phyloP scores from a whole-genome alignment of 75 land plant species.

The Cunninghamia lanceolata region DNA sequence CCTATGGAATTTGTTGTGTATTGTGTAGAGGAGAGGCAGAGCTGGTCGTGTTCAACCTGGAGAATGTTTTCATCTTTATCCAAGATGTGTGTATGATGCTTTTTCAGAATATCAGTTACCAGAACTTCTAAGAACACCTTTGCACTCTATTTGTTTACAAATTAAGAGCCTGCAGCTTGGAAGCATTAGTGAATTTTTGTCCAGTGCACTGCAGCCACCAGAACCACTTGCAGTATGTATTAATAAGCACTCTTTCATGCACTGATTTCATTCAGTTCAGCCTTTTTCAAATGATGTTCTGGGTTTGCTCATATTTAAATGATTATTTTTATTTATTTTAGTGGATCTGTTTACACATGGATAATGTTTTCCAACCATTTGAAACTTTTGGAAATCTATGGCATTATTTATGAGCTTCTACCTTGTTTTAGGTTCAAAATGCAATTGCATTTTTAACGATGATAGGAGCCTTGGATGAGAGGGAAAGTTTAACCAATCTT shows the following conservation, averaged over 20 bases:
- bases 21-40: conserved; percentile 83
- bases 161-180: conserved; percentile 89
- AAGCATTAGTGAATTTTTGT: conserved; percentile 72
- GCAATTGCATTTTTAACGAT: conserved; percentile 83
- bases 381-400: neutral
- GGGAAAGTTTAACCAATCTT: conserved; percentile 81
- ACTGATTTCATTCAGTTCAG: neutral
- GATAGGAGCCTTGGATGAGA: conserved; percentile 93
- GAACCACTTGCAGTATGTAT: conserved; percentile 72
- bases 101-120: conserved; percentile 95
- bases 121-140: conserved; percentile 89
- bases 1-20: conserved; percentile 24
- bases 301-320: neutral
- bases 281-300: neutral
- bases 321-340: neutral
- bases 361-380: neutral
- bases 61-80: conserved; percentile 92
- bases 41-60: conserved; percentile 99
- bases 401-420: neutral
- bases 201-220: conserved; percentile 95
- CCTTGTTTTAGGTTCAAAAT: conserved; percentile 77
- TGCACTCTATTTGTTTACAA: conserved; percentile 93
- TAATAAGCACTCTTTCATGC: neutral
- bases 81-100: conserved; percentile 86
- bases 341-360: neutral